A percentile compares a stretch with the other conserved stretches of the same genome.
phyloP scores from a whole-genome alignment of 2,329 filamentous ascomycete species.

The Zasmidium angulare region DNA sequence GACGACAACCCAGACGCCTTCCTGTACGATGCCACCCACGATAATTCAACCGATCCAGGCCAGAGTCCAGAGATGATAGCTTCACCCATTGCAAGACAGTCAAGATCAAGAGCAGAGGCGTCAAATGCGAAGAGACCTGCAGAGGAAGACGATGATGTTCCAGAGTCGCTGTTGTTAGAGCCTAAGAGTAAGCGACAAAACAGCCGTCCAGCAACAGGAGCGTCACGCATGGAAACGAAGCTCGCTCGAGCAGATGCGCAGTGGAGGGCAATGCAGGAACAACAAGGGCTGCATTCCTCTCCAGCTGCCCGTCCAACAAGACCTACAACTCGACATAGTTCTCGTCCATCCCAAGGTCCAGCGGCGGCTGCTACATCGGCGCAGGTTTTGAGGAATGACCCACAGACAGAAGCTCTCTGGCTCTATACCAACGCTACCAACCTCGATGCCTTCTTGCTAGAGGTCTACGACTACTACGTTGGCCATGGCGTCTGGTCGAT shows the following conservation, averaged over 20 bases:
- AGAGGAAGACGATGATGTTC: constrained; percentile 63
- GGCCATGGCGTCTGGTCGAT: constrained; percentile 86
- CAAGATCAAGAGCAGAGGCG: constrained; percentile 44
- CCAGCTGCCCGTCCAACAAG: constrained; percentile 14
- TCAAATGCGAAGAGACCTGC: constrained; percentile 26
- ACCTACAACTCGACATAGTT: constrained; percentile 14
- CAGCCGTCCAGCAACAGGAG: constrained; percentile 13
- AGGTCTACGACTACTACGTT: constrained; percentile 83
- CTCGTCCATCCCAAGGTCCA: constrained; percentile 10
- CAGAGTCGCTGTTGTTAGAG: constrained; percentile 62
- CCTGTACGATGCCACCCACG: constrained; percentile 48
- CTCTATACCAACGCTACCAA: constrained; percentile 90
- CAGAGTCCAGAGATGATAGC: constrained; percentile 41
- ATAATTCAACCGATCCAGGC: constrained; percentile 40
- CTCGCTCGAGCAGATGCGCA: constrained; percentile 41
- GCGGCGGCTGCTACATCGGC: constrained; percentile 18
- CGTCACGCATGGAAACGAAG: constrained; percentile 10
- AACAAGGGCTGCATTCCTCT: constrained; percentile 44
- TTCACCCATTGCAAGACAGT: constrained; percentile 26
- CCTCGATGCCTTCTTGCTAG: constrained; percentile 80
- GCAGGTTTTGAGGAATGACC: constrained; percentile 46
- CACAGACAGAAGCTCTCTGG: constrained; percentile 81
- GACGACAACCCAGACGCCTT: constrained; percentile 59
- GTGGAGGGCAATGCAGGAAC: constrained; percentile 51
- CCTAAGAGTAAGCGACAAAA: constrained; percentile 36